Percentiles rank a stretch among this genome's conserved stretches.
Conservation (phyloP, 441 rosid species). For the Croton setiger region DNA sequence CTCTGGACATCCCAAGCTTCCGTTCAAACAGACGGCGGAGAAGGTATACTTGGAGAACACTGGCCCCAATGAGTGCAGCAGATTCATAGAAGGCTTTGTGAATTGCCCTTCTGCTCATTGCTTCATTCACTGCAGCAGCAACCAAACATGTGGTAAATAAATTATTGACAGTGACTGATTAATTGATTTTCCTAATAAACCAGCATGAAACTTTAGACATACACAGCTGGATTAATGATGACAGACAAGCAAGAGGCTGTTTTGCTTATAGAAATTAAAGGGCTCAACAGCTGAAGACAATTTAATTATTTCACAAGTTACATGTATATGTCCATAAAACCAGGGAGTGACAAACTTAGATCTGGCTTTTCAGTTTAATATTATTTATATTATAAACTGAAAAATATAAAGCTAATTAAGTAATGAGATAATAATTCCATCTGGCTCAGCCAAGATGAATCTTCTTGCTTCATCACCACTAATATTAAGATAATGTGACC, state of each 20-base stretch:
- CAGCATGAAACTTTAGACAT: neutral
- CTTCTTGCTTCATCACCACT: neutral
- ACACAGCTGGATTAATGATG: neutral
- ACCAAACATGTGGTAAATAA: neutral
- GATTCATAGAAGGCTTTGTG: slow-evolving; percentile 69
- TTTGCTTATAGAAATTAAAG: neutral
- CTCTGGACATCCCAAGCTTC: slow-evolving; percentile 65
- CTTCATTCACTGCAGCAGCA: slow-evolving; percentile 55
- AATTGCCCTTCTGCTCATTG: slow-evolving; percentile 54
- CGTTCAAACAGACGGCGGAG: slow-evolving; percentile 58
- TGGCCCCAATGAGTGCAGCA: slow-evolving; percentile 52
- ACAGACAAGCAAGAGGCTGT: neutral
- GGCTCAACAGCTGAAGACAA: neutral
- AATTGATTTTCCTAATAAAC: neutral
- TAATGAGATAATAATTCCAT: neutral
- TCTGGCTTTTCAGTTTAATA: neutral
- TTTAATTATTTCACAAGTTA: neutral
- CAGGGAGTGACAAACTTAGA: neutral
- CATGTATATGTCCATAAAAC: neutral
- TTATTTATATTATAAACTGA: neutral
- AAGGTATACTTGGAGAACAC: slow-evolving; percentile 64
- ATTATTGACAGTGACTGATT: neutral
- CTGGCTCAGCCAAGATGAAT: neutral
- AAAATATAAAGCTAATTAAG: too few relatives aligned
- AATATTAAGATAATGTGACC: neutral